These are phyloP conservation scores for Mallotus repandus DNA, from an alignment of 441 rosid genomes.

Conservation along the genomic window DNA sequence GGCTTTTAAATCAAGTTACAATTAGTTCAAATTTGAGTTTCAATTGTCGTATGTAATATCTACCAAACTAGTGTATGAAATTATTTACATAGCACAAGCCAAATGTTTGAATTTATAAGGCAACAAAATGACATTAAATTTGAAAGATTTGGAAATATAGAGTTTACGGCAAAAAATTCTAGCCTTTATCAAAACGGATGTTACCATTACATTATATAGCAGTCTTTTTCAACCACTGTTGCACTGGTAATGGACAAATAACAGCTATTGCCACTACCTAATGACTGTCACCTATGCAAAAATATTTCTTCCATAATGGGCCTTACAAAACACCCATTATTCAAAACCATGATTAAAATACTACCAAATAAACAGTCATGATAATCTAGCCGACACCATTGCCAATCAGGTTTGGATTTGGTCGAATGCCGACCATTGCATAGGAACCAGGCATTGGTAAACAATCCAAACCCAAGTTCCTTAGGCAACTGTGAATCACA, in stretches of 20 bases:
- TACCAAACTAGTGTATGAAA: neutral
- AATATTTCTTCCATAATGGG: neutral
- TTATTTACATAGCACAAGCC: neutral
- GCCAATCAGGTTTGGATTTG: neutral
- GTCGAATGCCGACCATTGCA: neutral
- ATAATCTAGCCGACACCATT: neutral
- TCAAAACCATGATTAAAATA: neutral
- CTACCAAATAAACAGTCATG: neutral
- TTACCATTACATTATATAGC: neutral
- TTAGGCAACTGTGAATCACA: neutral
- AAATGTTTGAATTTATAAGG: neutral
- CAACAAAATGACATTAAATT: too few relatives aligned
- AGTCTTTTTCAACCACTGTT: neutral
- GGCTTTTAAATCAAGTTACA: too few relatives aligned
- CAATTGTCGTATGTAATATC: neutral
- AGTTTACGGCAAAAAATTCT: neutral
- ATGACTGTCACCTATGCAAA: too few relatives aligned
- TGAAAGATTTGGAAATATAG: neutral
- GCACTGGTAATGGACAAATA: neutral
- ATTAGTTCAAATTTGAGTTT: neutral
- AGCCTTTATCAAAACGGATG: neutral
- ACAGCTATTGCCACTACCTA: neutral
- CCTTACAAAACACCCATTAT: neutral
- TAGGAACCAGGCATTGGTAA: neutral
- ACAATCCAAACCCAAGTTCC: neutral